phyloP scores from a whole-genome alignment of 306 rosid genomes.

The Fragaria nilgerrensis region DNA sequence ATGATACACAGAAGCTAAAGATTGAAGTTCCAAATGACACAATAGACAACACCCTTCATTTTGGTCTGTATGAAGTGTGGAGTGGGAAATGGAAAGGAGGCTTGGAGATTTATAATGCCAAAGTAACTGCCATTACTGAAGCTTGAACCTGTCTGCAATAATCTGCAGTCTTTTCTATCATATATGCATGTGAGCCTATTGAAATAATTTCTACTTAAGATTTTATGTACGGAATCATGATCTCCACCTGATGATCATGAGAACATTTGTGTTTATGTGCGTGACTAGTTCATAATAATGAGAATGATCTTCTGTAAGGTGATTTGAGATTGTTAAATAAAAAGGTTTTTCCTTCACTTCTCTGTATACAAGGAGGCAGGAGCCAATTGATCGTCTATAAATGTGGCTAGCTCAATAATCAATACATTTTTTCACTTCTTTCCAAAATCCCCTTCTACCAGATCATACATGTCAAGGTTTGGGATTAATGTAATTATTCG shows the following conservation, averaged over 20 bases:
- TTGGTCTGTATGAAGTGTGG: conserved; percentile 93
- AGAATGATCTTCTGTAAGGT: neutral
- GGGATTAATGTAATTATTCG: too few relatives aligned
- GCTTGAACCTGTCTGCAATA: neutral
- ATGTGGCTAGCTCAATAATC: neutral
- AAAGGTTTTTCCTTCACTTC: neutral
- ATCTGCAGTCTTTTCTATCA: neutral
- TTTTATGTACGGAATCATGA: neutral
- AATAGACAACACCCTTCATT: conserved; percentile 23
- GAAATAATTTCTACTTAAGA: neutral
- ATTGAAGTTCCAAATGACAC: accelerated
- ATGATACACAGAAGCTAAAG: accelerated
- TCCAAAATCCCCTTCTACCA: neutral
- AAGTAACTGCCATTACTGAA: neutral
- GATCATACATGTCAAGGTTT: too few relatives aligned
- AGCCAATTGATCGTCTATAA: neutral
- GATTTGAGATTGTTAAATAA: neutral
- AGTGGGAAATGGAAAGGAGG: conserved; percentile 92
- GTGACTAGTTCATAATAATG: neutral
- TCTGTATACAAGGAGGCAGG: neutral
- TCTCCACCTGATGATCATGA: neutral
- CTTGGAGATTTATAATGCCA: conserved; percentile 42
- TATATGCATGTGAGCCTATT: neutral
- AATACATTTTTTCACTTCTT: too few relatives aligned
- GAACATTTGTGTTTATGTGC: neutral